Evolutionary conservation across 305 asterid genomes (phyloP).

Genomic region (Rubia tinctorum): DNA sequence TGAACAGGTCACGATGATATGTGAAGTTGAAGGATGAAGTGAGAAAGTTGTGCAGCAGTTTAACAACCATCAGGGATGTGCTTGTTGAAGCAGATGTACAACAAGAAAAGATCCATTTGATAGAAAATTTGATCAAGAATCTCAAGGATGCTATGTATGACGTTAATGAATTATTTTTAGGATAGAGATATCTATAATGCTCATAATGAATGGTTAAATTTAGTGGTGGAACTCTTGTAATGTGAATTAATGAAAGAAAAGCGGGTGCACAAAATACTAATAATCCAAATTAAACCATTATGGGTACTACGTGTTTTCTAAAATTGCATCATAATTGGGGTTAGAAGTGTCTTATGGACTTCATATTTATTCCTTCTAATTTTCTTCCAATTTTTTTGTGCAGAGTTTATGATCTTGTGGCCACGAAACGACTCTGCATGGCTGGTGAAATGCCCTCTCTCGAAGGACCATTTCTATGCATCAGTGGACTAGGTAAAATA

Average conservation of each 20-base stretch:
- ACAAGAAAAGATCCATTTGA: slow-evolving; percentile 7
- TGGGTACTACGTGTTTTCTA: not conserved
- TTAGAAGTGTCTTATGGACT: not conserved
- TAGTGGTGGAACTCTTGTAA: not conserved
- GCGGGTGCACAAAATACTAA: too few species aligned
- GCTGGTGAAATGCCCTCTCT: slow-evolving; percentile 98
- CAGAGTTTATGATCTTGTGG: slow-evolving; percentile 96
- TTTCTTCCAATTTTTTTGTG: slow-evolving; percentile 14
- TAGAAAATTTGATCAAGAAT: slow-evolving; percentile 9
- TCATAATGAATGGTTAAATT: not conserved
- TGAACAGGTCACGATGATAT: not conserved
- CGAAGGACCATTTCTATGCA: slow-evolving; percentile 65
- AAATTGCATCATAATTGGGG: not conserved
- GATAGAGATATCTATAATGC: not conserved
- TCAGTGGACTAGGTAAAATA: slow-evolving; percentile 92
- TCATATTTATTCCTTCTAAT: not conserved
- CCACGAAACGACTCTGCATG: slow-evolving; percentile 74
- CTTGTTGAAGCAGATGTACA: slow-evolving; percentile 16
- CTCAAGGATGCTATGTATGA: slow-evolving; percentile 20
- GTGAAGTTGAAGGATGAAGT: slow-evolving; percentile 13
- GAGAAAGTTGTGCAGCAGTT: slow-evolving; percentile 8
- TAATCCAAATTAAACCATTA: not conserved
- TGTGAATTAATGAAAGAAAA: too few species aligned
- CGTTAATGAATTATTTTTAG: slow-evolving; percentile 17
- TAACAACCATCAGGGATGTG: slow-evolving; percentile 12